Evolutionary conservation across 148 eudicot genomes (phyloP).

Genomic region (Chenopodium album): DNA sequence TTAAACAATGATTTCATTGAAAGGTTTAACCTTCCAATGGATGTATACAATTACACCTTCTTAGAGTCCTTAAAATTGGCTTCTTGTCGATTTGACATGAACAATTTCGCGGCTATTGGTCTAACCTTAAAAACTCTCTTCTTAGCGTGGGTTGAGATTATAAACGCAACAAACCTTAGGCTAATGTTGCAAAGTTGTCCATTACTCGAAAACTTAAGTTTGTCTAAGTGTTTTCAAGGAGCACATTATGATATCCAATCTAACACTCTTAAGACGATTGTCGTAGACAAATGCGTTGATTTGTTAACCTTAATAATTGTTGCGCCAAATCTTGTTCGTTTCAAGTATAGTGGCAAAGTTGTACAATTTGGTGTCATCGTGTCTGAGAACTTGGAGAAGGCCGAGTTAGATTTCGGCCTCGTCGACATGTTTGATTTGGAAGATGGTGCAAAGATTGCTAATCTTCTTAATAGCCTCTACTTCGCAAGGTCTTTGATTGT

Average conservation of each 20-base stretch:
- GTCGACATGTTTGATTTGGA: constrained; percentile 5
- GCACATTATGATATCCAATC: constrained; percentile 9
- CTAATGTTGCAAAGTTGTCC: constrained; percentile 21
- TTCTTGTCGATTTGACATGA: constrained; percentile 22
- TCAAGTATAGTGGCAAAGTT: constrained; percentile 33
- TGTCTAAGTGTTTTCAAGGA: constrained; percentile 27
- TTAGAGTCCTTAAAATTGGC: constrained; percentile 31
- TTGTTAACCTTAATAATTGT: constrained; percentile 5
- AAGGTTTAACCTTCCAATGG: constrained; percentile 20
- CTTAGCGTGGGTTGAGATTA: constrained; percentile 29
- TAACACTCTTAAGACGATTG: constrained; percentile 23
- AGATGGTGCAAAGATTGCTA: constrained; percentile 11
- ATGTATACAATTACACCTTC: constrained; percentile 13
- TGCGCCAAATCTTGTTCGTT: constrained; percentile 18
- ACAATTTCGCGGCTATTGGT: constrained; percentile 2
- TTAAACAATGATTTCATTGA: background rate
- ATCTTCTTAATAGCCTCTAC: constrained; percentile 4
- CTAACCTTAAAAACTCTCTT: constrained; percentile 20
- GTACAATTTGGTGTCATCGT: background rate
- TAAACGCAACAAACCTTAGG: background rate
- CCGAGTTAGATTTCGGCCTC: constrained; percentile 22
- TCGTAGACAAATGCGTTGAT: constrained; percentile 30
- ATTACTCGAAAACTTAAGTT: constrained; percentile 23
- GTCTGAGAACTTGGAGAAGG: constrained; percentile 18
- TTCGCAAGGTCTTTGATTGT: constrained; percentile 25